Conservation (phyloP, 1,284 basidiomycete species). For the Trametes versicolor region DNA sequence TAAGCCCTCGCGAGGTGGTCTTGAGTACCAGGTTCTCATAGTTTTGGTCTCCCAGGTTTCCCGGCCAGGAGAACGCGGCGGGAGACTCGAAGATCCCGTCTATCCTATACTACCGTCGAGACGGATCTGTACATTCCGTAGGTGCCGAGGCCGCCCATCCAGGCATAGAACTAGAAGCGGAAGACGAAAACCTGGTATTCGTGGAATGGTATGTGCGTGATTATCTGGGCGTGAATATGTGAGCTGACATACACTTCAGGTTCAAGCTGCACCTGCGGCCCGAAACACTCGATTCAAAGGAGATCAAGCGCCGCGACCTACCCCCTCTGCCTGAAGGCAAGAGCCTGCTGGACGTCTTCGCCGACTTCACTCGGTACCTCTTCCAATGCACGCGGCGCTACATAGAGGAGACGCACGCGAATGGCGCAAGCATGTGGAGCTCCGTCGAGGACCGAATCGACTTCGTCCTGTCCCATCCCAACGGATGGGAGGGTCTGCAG, state of each 20-base stretch:
- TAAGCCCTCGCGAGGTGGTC: constrained; percentile 24
- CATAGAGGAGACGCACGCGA: constrained; percentile 58
- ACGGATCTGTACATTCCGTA: constrained; percentile 55
- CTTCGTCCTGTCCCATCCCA: constrained; percentile 53
- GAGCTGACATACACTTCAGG: constrained; percentile 40
- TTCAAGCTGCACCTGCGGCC: constrained; percentile 67
- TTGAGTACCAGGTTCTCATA: background rate
- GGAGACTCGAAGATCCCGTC: constrained; percentile 61
- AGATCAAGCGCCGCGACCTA: constrained; percentile 18
- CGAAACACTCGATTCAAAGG: constrained; percentile 37
- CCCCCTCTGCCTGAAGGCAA: constrained; percentile 51
- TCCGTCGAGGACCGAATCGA: constrained; percentile 47
- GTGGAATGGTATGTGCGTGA: constrained; percentile 55
- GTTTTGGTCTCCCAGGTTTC: constrained; percentile 45
- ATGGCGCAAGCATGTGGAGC: constrained; percentile 50
- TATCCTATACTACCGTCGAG: constrained; percentile 60
- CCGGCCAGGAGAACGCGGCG: constrained; percentile 51
- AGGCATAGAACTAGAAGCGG: constrained; percentile 51
- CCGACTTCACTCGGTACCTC: constrained; percentile 63
- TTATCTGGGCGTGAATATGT: no score
- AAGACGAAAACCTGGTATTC: constrained; percentile 57
- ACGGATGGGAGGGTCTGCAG: constrained; percentile 56
- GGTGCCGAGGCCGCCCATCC: constrained; percentile 64
- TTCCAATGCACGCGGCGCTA: constrained; percentile 54
- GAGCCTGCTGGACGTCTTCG: constrained; percentile 55